Conservation (phyloP, 495 filamentous ascomycete genomes). For the Podospora comata region DNA sequence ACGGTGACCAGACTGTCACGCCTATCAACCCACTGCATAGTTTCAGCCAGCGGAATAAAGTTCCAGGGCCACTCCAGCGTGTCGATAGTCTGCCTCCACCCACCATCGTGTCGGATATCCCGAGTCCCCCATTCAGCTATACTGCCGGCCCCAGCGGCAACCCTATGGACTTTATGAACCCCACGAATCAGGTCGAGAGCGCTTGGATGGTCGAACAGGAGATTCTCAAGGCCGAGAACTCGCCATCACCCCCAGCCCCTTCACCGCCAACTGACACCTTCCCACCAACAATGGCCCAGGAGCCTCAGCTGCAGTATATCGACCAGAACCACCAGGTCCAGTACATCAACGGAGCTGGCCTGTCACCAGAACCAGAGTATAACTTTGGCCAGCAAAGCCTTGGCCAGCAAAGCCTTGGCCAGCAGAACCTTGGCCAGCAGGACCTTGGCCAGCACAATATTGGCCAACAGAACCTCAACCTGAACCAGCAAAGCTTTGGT, state of each 20-base stretch:
- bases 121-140: slow-evolving; percentile 22
- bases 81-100: slow-evolving; percentile 33
- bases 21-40: slow-evolving; percentile 21
- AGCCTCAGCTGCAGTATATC: not conserved
- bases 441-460: not conserved
- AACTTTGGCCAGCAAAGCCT: not conserved
- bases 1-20: slow-evolving; percentile 23
- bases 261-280: slow-evolving; percentile 12
- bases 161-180: slow-evolving; percentile 47
- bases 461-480: not conserved
- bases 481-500: not conserved
- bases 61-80: slow-evolving; percentile 22
- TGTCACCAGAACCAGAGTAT: slow-evolving; percentile 3
- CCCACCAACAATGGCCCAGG: slow-evolving; percentile 4
- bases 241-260: slow-evolving; percentile 28
- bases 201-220: slow-evolving; percentile 39
- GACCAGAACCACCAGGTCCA: slow-evolving; percentile 1
- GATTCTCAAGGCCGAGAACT: slow-evolving; percentile 41
- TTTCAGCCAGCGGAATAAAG: slow-evolving; percentile 14
- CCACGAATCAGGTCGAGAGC: slow-evolving; percentile 41
- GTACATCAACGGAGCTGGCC: slow-evolving; percentile 1
- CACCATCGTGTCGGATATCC: slow-evolving; percentile 34
- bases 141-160: slow-evolving; percentile 28
- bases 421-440: not conserved
- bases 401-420: not conserved